Evolutionary conservation across 1,139 yeast genomes (phyloP), one percentile per base, ranked within the genome.

Genomic region (Suhomyces anneliseae): DNA sequence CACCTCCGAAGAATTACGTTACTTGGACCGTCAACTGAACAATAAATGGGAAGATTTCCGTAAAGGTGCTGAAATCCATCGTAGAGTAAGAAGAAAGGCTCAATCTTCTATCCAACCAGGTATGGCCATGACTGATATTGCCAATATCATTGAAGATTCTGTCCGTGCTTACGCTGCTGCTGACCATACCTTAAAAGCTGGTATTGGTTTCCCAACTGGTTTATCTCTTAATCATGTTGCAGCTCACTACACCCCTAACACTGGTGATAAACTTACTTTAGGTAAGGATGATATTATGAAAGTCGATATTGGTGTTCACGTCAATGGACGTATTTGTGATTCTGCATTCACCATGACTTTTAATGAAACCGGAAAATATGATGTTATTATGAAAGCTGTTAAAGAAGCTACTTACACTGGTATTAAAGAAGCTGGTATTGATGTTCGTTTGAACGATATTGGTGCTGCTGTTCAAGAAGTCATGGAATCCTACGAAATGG

Each of bases 121-220:
- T 26, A 88, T 92, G 96, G 72, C 86, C 27, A 87, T 90, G 83
- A 86, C 82, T 33, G 96, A 90, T 53, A 82, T 95, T 56, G 97
- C 96, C 12, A 90, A 93, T 62, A 74, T 86, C 54, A 87, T 93
- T 61, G 99, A 95, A 66, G 82, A 90, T 62, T 81, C 93, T 0
- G 87, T 89, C 2, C 79, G 98, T 58, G 79, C 83, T 4, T 82
- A 87, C 57, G 80, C 93, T 12, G 84, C 76, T 41, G 83, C 79
- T 43, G 85, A 85, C 54, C 84, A 83, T 44, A 78, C 84, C 44
- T 77, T 81, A 50, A 70, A 67, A 43, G 95, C 92, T 10, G 99
- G 99, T 38, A 82, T 92, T 59, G 99, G 98, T 2, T 93, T 93
- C 76, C 99, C 99, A 39, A 90, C 98, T 9, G 99, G 99, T 47